Evolutionary conservation across 331 rosid species (phyloP).

Genomic region (Quercus tomentella): DNA sequence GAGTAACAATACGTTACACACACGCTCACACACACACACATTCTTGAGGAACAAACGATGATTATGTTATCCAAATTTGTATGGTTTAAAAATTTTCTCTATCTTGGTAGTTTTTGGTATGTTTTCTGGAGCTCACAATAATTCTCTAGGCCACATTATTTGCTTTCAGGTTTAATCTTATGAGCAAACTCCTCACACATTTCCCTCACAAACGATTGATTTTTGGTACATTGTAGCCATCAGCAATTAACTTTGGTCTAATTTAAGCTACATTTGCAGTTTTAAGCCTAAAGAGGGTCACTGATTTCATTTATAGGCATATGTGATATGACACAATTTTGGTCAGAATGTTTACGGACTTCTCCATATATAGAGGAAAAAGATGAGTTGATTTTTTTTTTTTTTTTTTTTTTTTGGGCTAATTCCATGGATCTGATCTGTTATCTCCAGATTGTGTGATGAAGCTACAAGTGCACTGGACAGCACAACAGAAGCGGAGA

Average conservation of each 20-base stretch:
- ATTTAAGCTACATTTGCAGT: background rate
- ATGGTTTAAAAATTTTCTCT: background rate
- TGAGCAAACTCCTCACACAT: background rate
- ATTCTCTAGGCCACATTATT: background rate
- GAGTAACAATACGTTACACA: background rate
- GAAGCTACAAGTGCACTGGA: constrained; percentile 99
- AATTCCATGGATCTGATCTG: background rate
- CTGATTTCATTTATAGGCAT: background rate
- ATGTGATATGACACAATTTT: background rate
- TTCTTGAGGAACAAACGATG: background rate
- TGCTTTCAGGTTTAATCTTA: background rate
- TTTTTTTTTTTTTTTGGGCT: background rate
- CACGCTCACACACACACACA: background rate
- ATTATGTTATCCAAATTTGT: background rate
- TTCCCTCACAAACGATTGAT: background rate
- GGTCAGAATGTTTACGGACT: background rate
- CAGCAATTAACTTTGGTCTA: background rate
- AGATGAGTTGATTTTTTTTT: too few species aligned
- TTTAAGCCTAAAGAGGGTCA: background rate
- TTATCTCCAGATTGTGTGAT: constrained; percentile 71
- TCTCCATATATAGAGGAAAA: background rate
- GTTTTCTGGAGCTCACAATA: background rate
- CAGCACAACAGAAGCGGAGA: constrained; percentile 97
- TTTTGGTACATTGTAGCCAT: background rate
- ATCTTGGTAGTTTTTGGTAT: background rate